Percentiles rank a stretch among this genome's conserved stretches.
Conservation (phyloP, 129 eudicot species). For the Logfia minima region DNA sequence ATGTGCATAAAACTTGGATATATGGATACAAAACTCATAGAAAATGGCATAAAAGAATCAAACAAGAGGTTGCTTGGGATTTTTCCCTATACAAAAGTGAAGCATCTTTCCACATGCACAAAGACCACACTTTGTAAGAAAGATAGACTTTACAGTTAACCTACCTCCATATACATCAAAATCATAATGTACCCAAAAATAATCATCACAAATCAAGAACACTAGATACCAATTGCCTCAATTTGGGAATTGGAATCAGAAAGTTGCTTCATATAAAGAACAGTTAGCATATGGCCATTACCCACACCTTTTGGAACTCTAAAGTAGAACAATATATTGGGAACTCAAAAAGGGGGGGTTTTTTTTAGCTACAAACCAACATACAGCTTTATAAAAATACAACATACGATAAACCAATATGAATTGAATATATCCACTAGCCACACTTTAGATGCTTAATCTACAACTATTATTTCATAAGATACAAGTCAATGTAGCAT, state of each 20-base stretch:
- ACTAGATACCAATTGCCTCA: conserved; percentile 22
- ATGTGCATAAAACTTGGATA: not conserved
- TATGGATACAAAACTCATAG: not conserved
- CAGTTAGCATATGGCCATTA: not conserved
- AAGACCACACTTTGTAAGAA: not conserved
- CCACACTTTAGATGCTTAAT: not conserved
- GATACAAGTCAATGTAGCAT: conserved; percentile 9
- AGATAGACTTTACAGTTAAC: conserved; percentile 22
- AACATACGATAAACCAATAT: conserved; percentile 1
- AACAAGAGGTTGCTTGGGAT: conserved; percentile 27
- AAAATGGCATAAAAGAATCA: conserved; percentile 25
- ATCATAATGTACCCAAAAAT: not conserved
- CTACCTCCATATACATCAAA: conserved; percentile 6
- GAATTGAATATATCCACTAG: not conserved
- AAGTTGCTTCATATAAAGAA: conserved; percentile 3
- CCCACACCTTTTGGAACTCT: not conserved
- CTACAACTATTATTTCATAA: not conserved
- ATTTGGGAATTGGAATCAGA: conserved; percentile 2
- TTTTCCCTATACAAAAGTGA: conserved; percentile 17
- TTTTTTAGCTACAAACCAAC: not conserved
- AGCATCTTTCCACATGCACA: conserved; percentile 33
- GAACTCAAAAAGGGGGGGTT: not conserved
- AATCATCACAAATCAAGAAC: conserved; percentile 16
- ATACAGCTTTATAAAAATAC: conserved; percentile 6
- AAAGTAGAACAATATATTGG: conserved; percentile 13